Evolutionary conservation across 2,329 filamentous ascomycete genomes (phyloP).

Genomic region (Ophiostoma fasciatum): DNA sequence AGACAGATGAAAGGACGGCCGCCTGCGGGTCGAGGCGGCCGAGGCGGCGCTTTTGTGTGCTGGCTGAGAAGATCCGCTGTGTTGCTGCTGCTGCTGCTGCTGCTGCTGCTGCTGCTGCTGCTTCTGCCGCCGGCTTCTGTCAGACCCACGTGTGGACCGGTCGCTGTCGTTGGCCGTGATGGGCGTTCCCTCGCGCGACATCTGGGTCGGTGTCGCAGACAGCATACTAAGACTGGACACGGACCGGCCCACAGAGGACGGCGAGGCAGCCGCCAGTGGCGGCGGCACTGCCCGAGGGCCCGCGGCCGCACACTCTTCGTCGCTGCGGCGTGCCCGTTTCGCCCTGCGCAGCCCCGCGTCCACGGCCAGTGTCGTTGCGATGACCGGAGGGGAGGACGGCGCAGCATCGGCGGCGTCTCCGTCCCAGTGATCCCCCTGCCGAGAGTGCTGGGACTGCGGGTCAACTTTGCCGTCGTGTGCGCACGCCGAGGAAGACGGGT

Average conservation of each 20-base stretch:
- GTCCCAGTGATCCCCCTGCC: too few relatives aligned
- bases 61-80: too few relatives aligned
- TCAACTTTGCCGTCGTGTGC: too few relatives aligned
- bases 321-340: too few relatives aligned
- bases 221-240: slow-evolving; percentile 27
- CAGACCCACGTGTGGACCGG: slow-evolving; percentile 1
- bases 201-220: slow-evolving; percentile 21
- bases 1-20: slow-evolving; percentile 13
- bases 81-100: neutral
- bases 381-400: slow-evolving; percentile 4
- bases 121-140: neutral
- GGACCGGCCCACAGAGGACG: slow-evolving; percentile 1
- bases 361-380: too few relatives aligned
- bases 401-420: neutral
- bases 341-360: too few relatives aligned
- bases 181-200: slow-evolving; percentile 7
- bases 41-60: too few relatives aligned
- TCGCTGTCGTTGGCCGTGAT: slow-evolving; percentile 9
- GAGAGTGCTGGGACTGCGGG: too few relatives aligned
- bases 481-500: too few relatives aligned
- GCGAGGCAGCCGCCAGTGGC: neutral
- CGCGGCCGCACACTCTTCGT: too few relatives aligned
- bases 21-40: too few relatives aligned
- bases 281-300: too few relatives aligned
- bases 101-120: neutral